phyloP scores from a whole-genome alignment of 2,329 filamentous ascomycete genomes.

The Penicillium expansum region DNA sequence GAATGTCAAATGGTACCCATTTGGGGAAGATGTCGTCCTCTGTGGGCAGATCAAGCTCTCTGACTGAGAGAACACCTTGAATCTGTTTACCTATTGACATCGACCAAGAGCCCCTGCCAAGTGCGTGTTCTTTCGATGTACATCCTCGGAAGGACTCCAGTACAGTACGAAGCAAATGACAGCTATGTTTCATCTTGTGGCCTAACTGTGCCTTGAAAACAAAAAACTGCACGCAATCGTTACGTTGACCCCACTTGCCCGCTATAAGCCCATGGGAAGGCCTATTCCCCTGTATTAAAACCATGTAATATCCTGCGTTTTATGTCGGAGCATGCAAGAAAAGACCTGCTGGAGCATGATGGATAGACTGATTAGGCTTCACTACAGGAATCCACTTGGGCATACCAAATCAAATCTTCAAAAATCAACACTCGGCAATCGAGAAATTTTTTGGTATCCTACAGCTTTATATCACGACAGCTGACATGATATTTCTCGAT shows the following conservation, averaged over 20 bases:
- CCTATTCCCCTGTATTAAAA: background rate
- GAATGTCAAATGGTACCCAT: constrained; percentile 69
- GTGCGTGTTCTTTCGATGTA: background rate
- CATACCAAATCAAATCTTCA: background rate
- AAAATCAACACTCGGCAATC: background rate
- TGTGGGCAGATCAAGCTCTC: constrained; percentile 58
- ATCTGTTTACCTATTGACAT: background rate
- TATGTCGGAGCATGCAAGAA: background rate
- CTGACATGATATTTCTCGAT: background rate
- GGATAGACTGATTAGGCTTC: background rate
- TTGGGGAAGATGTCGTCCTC: constrained; percentile 77
- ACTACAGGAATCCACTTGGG: background rate
- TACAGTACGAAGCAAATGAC: background rate
- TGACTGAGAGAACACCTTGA: background rate
- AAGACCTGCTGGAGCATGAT: no score
- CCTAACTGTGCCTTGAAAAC: no score
- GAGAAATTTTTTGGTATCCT: background rate
- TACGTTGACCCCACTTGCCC: background rate
- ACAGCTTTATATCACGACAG: no score
- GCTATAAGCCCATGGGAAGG: no score
- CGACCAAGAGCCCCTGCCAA: background rate
- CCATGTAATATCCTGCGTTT: background rate
- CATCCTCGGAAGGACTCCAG: background rate
- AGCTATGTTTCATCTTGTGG: background rate
- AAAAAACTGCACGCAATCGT: no score